phyloP scores from a whole-genome alignment of 192 early-diverging fungal species.

The Coemansia sp. region DNA sequence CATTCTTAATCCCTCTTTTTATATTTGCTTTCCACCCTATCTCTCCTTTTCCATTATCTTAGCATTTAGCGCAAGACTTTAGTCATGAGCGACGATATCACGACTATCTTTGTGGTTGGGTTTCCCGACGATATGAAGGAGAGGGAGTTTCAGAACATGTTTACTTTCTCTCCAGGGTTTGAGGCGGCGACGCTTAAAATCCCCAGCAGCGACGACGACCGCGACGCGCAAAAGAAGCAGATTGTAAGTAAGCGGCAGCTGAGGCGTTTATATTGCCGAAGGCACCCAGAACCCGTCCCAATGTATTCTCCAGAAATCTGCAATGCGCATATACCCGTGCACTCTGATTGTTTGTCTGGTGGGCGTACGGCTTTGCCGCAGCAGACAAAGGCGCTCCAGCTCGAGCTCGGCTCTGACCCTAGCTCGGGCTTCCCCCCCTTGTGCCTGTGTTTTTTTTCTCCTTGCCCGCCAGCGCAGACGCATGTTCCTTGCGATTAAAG shows the following conservation, averaged over 20 bases:
- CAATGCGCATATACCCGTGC: not conserved
- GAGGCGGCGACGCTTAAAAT: conserved; percentile 97
- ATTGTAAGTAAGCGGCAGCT: conserved; percentile 77
- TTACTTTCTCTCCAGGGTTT: conserved; percentile 95
- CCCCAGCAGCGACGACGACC: conserved; percentile 64
- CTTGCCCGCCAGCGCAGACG: not conserved
- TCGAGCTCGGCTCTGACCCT: no score
- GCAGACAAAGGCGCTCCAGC: not conserved
- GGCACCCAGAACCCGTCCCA: not conserved
- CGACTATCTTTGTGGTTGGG: conserved; percentile 99
- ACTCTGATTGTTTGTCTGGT: not conserved
- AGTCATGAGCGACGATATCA: conserved; percentile 78
- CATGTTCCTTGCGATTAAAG: not conserved
- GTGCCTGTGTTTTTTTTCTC: not conserved
- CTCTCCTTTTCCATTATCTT: conserved; percentile 9
- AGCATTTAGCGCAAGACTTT: conserved; percentile 12
- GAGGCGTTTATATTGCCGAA: not conserved
- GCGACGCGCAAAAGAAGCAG: conserved; percentile 73
- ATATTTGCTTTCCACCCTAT: conserved; percentile 13
- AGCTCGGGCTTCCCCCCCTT: not conserved
- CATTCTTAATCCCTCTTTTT: conserved; percentile 8
- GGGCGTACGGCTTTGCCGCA: not conserved
- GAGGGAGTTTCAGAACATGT: conserved; percentile 99
- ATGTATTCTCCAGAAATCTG: not conserved
- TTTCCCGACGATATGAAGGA: conserved; percentile 99